A percentile compares a stretch with the other conserved stretches of the same genome.
These are phyloP conservation scores for Protea cynaroides DNA, from an alignment of 164 flowering plant genomes.

Conservation along the genomic window DNA sequence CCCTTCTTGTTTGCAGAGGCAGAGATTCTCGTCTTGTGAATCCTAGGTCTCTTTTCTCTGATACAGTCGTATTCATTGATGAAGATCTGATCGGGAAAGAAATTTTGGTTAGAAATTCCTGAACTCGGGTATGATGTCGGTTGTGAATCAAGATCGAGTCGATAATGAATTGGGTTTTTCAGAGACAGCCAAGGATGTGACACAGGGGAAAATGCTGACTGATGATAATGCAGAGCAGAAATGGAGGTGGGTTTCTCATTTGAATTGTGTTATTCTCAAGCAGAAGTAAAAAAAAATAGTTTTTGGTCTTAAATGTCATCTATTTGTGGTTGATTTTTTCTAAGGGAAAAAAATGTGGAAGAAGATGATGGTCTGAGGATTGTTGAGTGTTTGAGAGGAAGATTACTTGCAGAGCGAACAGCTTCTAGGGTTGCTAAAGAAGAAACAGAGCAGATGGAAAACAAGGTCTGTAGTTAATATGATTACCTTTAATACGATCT, in stretches of 20 bases:
- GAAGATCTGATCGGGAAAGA: background rate
- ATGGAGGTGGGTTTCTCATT: conserved; percentile 34
- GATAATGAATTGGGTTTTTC: conserved; percentile 5
- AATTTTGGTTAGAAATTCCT: background rate
- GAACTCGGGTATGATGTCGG: background rate
- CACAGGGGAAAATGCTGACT: conserved; percentile 15
- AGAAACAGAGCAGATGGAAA: conserved; percentile 45
- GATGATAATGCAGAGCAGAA: conserved; percentile 20
- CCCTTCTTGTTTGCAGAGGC: conserved; percentile 4
- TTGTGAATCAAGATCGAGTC: conserved; percentile 2
- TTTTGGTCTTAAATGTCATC: background rate
- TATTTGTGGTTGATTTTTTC: conserved; percentile 9
- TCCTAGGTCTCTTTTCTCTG: background rate
- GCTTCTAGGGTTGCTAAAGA: conserved; percentile 63
- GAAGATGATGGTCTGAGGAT: conserved; percentile 49
- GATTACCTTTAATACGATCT: background rate
- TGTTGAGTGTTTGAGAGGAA: conserved; percentile 74
- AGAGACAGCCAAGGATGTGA: conserved; percentile 2
- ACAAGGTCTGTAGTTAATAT: conserved; percentile 34
- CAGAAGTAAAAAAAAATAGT: too few species aligned
- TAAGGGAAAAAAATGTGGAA: conserved; percentile 46
- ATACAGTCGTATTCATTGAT: background rate
- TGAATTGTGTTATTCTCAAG: background rate
- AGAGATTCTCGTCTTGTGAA: conserved; percentile 2
- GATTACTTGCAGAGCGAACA: conserved; percentile 74